Percentiles rank a stretch among this genome's conserved stretches.
Evolutionary conservation across 1,139 yeast species (phyloP).

Genomic region (Protomyces pachydermus): DNA sequence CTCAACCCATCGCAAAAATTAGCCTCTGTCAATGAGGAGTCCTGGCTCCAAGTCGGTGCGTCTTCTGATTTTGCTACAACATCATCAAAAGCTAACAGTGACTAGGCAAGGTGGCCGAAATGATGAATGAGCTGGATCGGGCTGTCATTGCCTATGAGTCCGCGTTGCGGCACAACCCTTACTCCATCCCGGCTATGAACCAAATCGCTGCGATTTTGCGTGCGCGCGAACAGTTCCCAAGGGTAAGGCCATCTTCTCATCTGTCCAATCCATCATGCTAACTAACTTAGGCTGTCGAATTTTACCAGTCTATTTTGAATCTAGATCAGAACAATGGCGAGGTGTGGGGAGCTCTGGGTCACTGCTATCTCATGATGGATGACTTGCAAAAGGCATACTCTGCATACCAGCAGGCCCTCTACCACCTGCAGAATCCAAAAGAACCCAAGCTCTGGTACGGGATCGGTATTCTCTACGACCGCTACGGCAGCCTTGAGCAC

Average conservation of each 20-base stretch:
- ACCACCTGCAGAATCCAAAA: slow-evolving; percentile 84
- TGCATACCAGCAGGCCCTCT: slow-evolving; percentile 92
- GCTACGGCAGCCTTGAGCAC: slow-evolving; percentile 91
- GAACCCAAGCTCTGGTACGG: slow-evolving; percentile 99
- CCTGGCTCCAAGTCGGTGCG: slow-evolving; percentile 73
- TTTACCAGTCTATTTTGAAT: slow-evolving; percentile 78
- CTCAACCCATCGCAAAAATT: slow-evolving; percentile 48
- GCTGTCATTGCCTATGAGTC: slow-evolving; percentile 86
- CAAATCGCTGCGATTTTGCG: slow-evolving; percentile 85
- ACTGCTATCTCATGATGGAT: slow-evolving; percentile 93
- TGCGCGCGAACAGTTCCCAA: slow-evolving; percentile 71
- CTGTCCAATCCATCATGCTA: neutral
- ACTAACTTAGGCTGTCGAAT: slow-evolving; percentile 73
- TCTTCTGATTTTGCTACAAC: neutral
- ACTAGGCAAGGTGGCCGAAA: slow-evolving; percentile 75
- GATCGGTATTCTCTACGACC: slow-evolving; percentile 88
- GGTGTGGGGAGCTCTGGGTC: slow-evolving; percentile 96
- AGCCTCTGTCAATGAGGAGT: slow-evolving; percentile 63
- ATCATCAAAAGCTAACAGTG: neutral
- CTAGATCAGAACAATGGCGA: slow-evolving; percentile 87
- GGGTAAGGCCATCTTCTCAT: slow-evolving; percentile 1
- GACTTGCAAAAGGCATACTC: slow-evolving; percentile 92
- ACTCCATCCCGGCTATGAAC: slow-evolving; percentile 76
- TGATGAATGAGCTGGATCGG: slow-evolving; percentile 80
- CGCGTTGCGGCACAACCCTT: slow-evolving; percentile 82